Percentiles rank a stretch among this genome's conserved stretches.
Conservation (phyloP, 306 rosid genomes). For the Macrotyloma uniflorum region DNA sequence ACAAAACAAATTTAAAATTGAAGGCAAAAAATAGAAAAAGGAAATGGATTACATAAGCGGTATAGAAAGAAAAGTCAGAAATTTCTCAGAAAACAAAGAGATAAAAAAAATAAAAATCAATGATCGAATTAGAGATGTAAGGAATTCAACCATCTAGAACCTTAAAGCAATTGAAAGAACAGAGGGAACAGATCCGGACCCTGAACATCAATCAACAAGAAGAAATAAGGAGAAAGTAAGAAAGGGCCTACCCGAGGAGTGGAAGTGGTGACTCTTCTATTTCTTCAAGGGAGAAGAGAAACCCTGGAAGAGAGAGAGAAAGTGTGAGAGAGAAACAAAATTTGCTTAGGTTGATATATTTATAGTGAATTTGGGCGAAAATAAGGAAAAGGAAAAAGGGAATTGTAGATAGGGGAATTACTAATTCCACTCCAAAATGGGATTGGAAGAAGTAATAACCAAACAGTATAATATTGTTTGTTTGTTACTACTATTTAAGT, state of each 20-base stretch:
- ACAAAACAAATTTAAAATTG: not conserved
- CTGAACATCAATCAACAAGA: not conserved
- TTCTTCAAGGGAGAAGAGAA: slow-evolving; percentile 19
- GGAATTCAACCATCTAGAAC: not conserved
- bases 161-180: not conserved
- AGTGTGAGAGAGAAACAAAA: not conserved
- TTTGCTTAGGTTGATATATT: not conserved
- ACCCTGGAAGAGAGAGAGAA: slow-evolving; percentile 29
- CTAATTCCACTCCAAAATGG: not conserved
- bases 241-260: slow-evolving; percentile 22
- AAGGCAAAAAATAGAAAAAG: not conserved
- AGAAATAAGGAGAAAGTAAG: not conserved
- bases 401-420: too few relatives aligned
- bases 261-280: not conserved
- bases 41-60: too few relatives aligned
- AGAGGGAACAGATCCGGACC: slow-evolving; percentile 19
- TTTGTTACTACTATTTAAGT: too few relatives aligned
- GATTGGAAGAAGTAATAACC: not conserved
- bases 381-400: not conserved
- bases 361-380: not conserved
- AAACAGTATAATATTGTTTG: not conserved
- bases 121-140: not conserved
- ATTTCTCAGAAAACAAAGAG: not conserved
- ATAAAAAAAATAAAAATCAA: not conserved
- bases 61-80: not conserved